Evolutionary conservation across 306 rosid genomes (phyloP), one percentile per base, ranked within the genome.

Genomic region (Dryas octopetala): DNA sequence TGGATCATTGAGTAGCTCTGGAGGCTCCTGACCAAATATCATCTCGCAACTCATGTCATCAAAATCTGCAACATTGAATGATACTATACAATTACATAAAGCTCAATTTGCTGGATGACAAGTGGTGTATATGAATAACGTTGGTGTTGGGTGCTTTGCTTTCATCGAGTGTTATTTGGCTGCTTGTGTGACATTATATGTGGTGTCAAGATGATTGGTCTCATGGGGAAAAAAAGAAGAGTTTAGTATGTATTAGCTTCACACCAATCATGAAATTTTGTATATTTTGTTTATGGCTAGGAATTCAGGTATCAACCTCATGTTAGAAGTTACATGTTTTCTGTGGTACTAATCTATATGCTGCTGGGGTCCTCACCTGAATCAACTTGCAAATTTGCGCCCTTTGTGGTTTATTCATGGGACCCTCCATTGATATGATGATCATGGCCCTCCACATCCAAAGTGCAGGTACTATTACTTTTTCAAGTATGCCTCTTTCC

Each of bases 1-100:
- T 76, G 98, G 97, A 85, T 96, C 99, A 62, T 90, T 88, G 19
- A 63, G 43, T 74, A 79, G 49, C 73, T 85, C 85, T 5, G 96
- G 92, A 73, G 99, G 93, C 9, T 96, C 92, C 87, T 86, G 84
- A 14, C 99, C 99, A 85, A 88, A 96, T 77, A 88, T 80, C 99
- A 96, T 96, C 86, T 96, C 90, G 61, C 99, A 96, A 69, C 99
- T 96, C 98, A 91, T 88, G 78, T 96, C 99, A 64, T 92, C 98
- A 92, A 92, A 96, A 82, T 96, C 99, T 96, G 91, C 68, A 83
- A 47, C 16, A 74, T 78, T 48, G 75, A 49, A 58, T 71, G 55
- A 60, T 76, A 80, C n/a, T 51, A 49, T 79, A 43, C 15, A 38
- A 54, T 55, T 72, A 64, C 38, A 54, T 62, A 28, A 75, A 49